These are phyloP conservation scores for Kazachstania sp. DNA, from an alignment of 1,139 yeast genomes.

Conservation along the genomic window DNA sequence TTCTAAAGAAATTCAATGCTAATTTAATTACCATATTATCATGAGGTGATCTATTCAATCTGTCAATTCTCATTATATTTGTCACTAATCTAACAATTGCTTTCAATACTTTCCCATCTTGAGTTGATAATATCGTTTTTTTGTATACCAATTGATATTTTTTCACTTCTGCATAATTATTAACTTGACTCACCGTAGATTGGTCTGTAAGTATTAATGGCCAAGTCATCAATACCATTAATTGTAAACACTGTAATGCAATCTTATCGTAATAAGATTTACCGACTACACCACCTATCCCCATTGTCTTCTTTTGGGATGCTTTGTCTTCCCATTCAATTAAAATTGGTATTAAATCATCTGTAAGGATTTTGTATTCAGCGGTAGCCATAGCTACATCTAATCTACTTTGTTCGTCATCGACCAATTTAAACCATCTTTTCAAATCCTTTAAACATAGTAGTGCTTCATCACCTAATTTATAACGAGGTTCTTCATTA, in stretches of 20 bases:
- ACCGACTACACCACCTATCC: slow-evolving; percentile 17
- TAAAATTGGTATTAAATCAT: slow-evolving; percentile 68
- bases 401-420: slow-evolving; percentile 57
- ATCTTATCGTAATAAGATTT: slow-evolving; percentile 45
- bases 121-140: slow-evolving; percentile 50
- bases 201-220: slow-evolving; percentile 57
- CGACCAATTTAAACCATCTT: slow-evolving; percentile 79
- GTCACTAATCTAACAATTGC: slow-evolving; percentile 65
- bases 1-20: slow-evolving; percentile 66
- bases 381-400: slow-evolving; percentile 87
- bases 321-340: slow-evolving; percentile 58
- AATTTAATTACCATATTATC: slow-evolving; percentile 69
- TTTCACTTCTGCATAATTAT: slow-evolving; percentile 50
- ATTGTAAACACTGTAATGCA: slow-evolving; percentile 64
- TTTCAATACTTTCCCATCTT: slow-evolving; percentile 54
- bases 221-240: slow-evolving; percentile 81
- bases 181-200: slow-evolving; percentile 44
- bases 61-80: slow-evolving; percentile 50
- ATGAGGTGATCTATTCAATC: slow-evolving; percentile 52
- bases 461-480: slow-evolving; percentile 83
- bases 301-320: slow-evolving; percentile 28
- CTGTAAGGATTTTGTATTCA: slow-evolving; percentile 62
- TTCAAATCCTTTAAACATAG: slow-evolving; percentile 84
- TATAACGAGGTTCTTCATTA: slow-evolving; percentile 48
- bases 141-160: slow-evolving; percentile 67